Evolutionary conservation across 345 rosid species (phyloP).

Genomic region (Gossypium arboreum): DNA sequence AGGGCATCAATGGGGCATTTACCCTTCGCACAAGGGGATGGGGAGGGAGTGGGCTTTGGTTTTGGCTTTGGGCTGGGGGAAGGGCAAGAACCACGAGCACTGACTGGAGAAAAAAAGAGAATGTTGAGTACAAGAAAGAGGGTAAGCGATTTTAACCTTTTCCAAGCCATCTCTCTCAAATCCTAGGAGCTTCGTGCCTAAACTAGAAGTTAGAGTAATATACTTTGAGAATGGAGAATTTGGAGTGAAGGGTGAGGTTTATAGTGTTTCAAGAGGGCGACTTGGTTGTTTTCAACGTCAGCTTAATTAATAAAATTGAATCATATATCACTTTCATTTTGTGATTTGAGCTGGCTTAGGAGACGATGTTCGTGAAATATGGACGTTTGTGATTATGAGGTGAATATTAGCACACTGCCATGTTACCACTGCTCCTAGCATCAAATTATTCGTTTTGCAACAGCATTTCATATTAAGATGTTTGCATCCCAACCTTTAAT

Average conservation of each 20-base stretch:
- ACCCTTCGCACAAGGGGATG: conserved; percentile 18
- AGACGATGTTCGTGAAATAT: conserved; percentile 23
- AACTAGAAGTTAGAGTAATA: conserved; percentile 12
- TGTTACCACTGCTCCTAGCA: background rate
- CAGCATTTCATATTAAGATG: too few species aligned
- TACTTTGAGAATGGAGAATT: conserved; percentile 11
- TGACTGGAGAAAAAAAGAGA: conserved; percentile 41
- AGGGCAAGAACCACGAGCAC: conserved; percentile 40
- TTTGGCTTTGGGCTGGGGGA: conserved; percentile 31
- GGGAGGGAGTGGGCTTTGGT: conserved; percentile 15
- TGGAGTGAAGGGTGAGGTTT: conserved; percentile 27
- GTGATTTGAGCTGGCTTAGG: conserved; percentile 37
- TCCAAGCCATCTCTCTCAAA: conserved; percentile 45
- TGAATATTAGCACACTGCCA: conserved; percentile 22
- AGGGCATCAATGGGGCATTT: conserved; percentile 51
- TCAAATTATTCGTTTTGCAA: background rate
- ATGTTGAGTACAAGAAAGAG: conserved; percentile 47
- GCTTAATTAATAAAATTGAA: background rate
- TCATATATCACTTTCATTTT: background rate
- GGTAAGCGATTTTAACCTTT: conserved; percentile 36
- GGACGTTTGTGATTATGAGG: conserved; percentile 32
- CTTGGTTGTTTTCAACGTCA: conserved; percentile 1
- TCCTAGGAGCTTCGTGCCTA: background rate
- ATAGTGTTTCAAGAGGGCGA: conserved; percentile 33
- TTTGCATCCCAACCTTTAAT: too few species aligned